Base-by-base conservation (phyloP, 495 filamentous ascomycete genomes). In the Cercophora newfieldiana region DNA sequence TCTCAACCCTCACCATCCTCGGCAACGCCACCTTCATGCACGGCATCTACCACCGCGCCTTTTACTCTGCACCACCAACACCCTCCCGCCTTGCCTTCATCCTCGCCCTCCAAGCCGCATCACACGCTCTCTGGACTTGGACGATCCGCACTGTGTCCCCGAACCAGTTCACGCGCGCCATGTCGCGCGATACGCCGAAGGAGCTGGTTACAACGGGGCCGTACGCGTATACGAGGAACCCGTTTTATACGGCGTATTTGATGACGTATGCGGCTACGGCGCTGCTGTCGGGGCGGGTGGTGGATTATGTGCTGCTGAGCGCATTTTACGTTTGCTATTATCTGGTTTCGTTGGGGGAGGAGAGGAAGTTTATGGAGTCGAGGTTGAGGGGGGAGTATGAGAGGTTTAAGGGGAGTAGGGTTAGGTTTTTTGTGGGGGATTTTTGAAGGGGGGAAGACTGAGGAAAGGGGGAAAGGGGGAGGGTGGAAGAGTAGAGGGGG, bases 341-440 rank as follows among this genome's bases (percentile, higher is more conserved):
- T 28, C 16, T 57, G 25, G 26, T 30, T 22, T 28, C 54, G 54
- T n/a, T 57, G 24, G 22, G 54, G 4, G 54, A 57, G 54, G 7
- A 57, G 54, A 28, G 54, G 18, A 57, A 57, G 25, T 57, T 57
- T 57, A n/a, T 14, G 54, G 14, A n/a, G 54, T 29, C 24, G 18
- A 25, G n/a, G 54, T 22, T 57, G 54, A 57, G 26, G 54, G 54
- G 26, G 54, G 54, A 28, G 54, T 57, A 57, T 57, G 54, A 3
- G 54, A n/a, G 2, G 54, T 57, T 57, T 57, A 57, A n/a, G 26
- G 19, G 7, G 54, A 30, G 3, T 3, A 57, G 54, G 54, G 54
- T 25, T 4, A 57, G 54, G 26, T 57, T 57, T 57, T 57, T 57
- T 57, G 26, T 57, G 16, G 22, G 54, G 25, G 54, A 28, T 1